Conservation (phyloP, 1,284 basidiomycete species). For the Rhizopogon parksii region DNA sequence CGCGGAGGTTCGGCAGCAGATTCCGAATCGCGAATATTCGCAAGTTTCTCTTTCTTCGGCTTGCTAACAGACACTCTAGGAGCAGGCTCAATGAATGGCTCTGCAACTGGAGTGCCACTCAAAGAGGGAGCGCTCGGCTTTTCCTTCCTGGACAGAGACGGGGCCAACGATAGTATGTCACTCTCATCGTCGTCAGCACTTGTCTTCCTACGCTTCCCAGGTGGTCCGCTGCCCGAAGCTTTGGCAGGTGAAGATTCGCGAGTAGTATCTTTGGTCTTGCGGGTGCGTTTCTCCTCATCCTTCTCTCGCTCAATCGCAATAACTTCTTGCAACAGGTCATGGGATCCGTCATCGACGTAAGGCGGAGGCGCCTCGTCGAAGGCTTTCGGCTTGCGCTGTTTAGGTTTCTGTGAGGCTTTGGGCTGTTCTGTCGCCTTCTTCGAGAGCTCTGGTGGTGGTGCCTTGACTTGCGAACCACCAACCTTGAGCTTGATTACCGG, state of each 20-base stretch:
- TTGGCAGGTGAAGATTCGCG: constrained; percentile 25
- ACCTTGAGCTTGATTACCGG: constrained; percentile 57
- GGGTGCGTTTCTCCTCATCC: constrained; percentile 39
- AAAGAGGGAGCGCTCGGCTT: constrained; percentile 28
- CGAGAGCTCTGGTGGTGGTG: constrained; percentile 12
- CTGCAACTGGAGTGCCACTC: constrained; percentile 19
- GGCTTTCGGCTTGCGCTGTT: constrained; percentile 41
- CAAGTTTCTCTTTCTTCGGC: constrained; percentile 38
- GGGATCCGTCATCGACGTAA: constrained; percentile 67
- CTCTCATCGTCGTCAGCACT: constrained; percentile 44
- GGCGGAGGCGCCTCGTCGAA: constrained; percentile 53
- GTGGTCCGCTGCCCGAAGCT: constrained; percentile 31
- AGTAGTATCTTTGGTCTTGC: constrained; percentile 25
- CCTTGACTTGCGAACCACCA: constrained; percentile 28
- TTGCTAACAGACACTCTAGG: constrained; percentile 28
- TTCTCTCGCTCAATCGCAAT: constrained; percentile 71
- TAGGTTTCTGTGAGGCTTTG: constrained; percentile 30
- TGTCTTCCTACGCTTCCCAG: constrained; percentile 52
- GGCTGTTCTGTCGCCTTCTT: constrained; percentile 32
- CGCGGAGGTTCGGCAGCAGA: constrained; percentile 31
- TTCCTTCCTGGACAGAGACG: constrained; percentile 57
- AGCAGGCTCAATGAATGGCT: constrained; percentile 19
- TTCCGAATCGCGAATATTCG: constrained; percentile 9
- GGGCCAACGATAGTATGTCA: constrained; percentile 52
- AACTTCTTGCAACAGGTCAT: constrained; percentile 73